Conservation (phyloP, 2,329 filamentous ascomycete genomes). For the Talaromyces sp. region DNA sequence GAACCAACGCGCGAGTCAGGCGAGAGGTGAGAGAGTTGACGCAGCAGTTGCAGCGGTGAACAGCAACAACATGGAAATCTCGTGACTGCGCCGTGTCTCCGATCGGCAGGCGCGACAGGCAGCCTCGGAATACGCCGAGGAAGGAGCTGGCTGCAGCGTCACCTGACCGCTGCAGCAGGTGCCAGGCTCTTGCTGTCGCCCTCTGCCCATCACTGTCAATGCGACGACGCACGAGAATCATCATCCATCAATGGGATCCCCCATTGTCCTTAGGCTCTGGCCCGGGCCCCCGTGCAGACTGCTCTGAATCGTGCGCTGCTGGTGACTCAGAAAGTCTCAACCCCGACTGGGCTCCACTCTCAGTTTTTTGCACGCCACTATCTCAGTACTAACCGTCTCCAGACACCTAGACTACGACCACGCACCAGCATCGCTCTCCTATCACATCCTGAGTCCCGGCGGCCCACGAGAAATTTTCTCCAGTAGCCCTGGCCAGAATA, state of each 20-base stretch:
- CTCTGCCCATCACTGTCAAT: background rate
- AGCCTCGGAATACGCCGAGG: conserved; percentile 1
- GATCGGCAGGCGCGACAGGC: background rate
- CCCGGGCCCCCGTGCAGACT: background rate
- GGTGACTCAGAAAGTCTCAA: background rate
- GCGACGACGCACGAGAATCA: background rate
- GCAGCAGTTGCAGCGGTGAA: background rate
- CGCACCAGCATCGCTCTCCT: background rate
- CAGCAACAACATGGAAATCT: background rate
- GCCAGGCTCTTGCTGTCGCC: background rate
- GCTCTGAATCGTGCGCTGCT: background rate
- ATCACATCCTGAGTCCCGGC: conserved; percentile 9
- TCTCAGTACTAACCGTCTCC: background rate
- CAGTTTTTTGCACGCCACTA: conserved; percentile 7
- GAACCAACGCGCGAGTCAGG: background rate
- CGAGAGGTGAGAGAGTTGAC: background rate
- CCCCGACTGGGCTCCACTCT: background rate
- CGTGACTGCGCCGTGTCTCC: background rate
- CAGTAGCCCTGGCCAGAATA: background rate
- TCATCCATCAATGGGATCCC: background rate
- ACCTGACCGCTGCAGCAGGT: conserved; percentile 4
- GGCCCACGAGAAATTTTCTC: background rate
- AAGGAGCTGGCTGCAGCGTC: background rate
- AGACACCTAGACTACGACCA: background rate
- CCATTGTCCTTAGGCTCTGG: background rate